phyloP scores from a whole-genome alignment of 176 grass and related monocot genomes.

The Olyra latifolia region DNA sequence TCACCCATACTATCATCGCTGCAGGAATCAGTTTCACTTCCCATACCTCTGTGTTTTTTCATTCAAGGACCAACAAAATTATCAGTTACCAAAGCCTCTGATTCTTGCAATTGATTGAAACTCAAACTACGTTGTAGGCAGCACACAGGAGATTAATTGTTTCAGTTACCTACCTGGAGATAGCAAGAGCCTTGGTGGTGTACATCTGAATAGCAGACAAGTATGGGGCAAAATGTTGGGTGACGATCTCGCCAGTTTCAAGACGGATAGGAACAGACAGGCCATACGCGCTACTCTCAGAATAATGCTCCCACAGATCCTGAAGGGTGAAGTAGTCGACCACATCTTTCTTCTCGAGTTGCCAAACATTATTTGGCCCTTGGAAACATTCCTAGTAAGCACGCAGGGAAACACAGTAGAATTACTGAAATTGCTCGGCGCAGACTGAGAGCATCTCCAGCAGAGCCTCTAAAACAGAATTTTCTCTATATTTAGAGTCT shows the following conservation, averaged over 20 bases:
- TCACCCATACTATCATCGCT: slow-evolving; percentile 62
- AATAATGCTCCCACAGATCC: slow-evolving; percentile 63
- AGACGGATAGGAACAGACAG: slow-evolving; percentile 44
- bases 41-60: neutral
- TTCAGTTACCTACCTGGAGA: slow-evolving; percentile 36
- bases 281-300: slow-evolving; percentile 55
- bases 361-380: slow-evolving; percentile 46
- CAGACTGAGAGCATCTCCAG: no score
- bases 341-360: slow-evolving; percentile 32
- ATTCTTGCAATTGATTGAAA: neutral
- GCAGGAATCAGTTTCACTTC: slow-evolving; percentile 67
- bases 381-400: slow-evolving; percentile 38
- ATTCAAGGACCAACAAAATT: neutral
- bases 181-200: slow-evolving; percentile 42
- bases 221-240: slow-evolving; percentile 64
- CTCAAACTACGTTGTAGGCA: neutral
- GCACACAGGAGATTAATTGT: neutral
- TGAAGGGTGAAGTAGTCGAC: slow-evolving; percentile 56
- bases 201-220: slow-evolving; percentile 77
- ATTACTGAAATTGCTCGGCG: neutral
- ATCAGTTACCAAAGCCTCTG: neutral
- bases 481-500: no score
- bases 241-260: slow-evolving; percentile 21
- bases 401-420: no score
- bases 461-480: no score